phyloP scores from a whole-genome alignment of 1,284 basidiomycete species.

The Gastroboletus turbinatus region DNA sequence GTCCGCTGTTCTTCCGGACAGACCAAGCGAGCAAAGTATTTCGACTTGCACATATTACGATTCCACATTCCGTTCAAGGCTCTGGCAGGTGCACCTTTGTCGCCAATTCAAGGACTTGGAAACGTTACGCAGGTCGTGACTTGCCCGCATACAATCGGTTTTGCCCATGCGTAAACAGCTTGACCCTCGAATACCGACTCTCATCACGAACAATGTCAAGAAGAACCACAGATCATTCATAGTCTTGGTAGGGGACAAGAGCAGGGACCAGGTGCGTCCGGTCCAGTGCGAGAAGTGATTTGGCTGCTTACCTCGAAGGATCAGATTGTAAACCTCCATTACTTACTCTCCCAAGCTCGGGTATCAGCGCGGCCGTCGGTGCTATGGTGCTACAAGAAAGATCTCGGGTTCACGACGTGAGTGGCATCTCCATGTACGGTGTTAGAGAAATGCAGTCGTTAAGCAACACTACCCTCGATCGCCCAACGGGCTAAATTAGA shows the following conservation, averaged over 20 bases:
- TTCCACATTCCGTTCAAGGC: neutral
- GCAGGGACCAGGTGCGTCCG: conserved; percentile 77
- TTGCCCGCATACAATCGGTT: neutral
- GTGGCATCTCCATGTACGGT: conserved; percentile 22
- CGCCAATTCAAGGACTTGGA: neutral
- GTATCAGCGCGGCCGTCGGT: conserved; percentile 89
- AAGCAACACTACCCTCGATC: neutral
- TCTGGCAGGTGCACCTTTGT: neutral
- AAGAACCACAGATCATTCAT: conserved; percentile 95
- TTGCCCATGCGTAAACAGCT: conserved; percentile 74
- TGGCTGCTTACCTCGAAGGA: neutral
- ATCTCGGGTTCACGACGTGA: conserved; percentile 89
- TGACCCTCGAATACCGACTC: conserved; percentile 89
- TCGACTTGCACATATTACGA: neutral
- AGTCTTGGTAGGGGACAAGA: conserved; percentile 94
- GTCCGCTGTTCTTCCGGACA: neutral
- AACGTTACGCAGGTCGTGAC: neutral
- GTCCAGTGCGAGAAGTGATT: conserved; percentile 14
- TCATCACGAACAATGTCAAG: conserved; percentile 93
- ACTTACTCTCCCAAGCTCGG: conserved; percentile 87
- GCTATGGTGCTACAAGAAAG: conserved; percentile 97
- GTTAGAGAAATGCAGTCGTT: neutral
- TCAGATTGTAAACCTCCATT: conserved; percentile 95
- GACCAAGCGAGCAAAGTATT: too few species aligned
- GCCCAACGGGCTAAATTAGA: conserved; percentile 39